phyloP scores from a whole-genome alignment of 2,329 filamentous ascomycete species.

The Dactylellina cionopaga region DNA sequence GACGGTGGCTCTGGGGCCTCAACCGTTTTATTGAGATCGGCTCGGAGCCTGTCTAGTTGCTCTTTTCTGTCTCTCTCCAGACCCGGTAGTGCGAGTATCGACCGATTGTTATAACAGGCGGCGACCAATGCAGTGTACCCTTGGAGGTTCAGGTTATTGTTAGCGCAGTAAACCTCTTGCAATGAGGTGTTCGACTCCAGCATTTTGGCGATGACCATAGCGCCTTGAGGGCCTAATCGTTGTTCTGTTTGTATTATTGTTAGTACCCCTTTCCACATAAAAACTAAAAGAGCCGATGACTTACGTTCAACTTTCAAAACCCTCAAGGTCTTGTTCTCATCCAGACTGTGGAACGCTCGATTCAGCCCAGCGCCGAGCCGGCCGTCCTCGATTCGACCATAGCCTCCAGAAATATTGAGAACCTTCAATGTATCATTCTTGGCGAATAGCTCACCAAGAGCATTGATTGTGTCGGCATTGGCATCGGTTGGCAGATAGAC shows the following conservation, averaged over 20 bases:
- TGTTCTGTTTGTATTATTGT: slow-evolving; percentile 63
- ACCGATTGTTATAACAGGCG: slow-evolving; percentile 72
- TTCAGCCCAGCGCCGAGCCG: slow-evolving; percentile 76
- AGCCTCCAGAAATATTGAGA: slow-evolving; percentile 76
- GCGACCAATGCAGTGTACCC: slow-evolving; percentile 76
- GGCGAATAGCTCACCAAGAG: slow-evolving; percentile 72
- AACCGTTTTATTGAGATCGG: slow-evolving; percentile 54
- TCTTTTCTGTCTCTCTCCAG: slow-evolving; percentile 72
- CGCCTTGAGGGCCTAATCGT: slow-evolving; percentile 74
- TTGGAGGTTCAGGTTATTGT: slow-evolving; percentile 77
- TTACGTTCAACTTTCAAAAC: slow-evolving; percentile 70
- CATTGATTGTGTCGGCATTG: slow-evolving; percentile 72
- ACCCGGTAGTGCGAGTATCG: slow-evolving; percentile 70
- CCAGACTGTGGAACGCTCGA: slow-evolving; percentile 71
- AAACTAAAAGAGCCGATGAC: slow-evolving; percentile 6
- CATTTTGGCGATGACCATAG: slow-evolving; percentile 75
- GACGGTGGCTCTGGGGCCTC: slow-evolving; percentile 31
- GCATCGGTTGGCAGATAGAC: slow-evolving; percentile 76
- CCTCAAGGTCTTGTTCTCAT: slow-evolving; percentile 71
- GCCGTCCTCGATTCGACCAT: slow-evolving; percentile 75
- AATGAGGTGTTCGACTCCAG: slow-evolving; percentile 72
- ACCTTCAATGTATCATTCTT: slow-evolving; percentile 74
- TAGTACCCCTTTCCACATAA: slow-evolving; percentile 6
- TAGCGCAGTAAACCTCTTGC: slow-evolving; percentile 74
- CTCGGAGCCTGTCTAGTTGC: slow-evolving; percentile 65